phyloP scores from a whole-genome alignment of 768 basidiomycete species.

The Lactarius sp. region DNA sequence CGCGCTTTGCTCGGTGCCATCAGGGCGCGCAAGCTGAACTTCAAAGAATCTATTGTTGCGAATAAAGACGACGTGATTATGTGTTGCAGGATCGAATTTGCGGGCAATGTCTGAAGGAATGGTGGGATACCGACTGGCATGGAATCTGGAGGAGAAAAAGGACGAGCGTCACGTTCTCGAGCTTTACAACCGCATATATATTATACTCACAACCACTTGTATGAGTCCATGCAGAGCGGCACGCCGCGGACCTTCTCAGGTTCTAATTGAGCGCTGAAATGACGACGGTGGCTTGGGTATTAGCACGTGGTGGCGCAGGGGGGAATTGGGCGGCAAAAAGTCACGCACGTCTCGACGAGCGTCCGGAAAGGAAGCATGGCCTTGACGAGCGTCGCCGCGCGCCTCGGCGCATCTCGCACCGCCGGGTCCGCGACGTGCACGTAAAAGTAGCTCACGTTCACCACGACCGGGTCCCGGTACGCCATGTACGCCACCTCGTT shows the following conservation, averaged over 20 bases:
- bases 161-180: neutral
- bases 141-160: conserved; percentile 55
- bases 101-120: conserved; percentile 77
- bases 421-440: conserved; percentile 69
- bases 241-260: conserved; percentile 77
- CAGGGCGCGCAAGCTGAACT: conserved; percentile 60
- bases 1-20: conserved; percentile 68
- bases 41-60: conserved; percentile 90
- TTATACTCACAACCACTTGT: conserved; percentile 77
- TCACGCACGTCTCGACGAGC: conserved; percentile 68
- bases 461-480: conserved; percentile 85
- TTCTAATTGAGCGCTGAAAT: conserved; percentile 62
- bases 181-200: neutral
- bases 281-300: neutral
- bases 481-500: conserved; percentile 88
- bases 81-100: conserved; percentile 66
- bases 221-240: conserved; percentile 89
- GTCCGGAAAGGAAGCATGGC: conserved; percentile 82
- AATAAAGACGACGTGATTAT: conserved; percentile 88
- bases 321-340: neutral
- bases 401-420: conserved; percentile 50
- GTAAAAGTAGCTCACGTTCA: conserved; percentile 94
- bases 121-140: conserved; percentile 82
- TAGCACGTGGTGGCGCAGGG: neutral
- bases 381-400: conserved; percentile 82